Percentiles rank a stretch among this genome's conserved stretches.
phyloP scores from a whole-genome alignment of 805 yeast genomes.

The Schwanniomyces occidentalis region DNA sequence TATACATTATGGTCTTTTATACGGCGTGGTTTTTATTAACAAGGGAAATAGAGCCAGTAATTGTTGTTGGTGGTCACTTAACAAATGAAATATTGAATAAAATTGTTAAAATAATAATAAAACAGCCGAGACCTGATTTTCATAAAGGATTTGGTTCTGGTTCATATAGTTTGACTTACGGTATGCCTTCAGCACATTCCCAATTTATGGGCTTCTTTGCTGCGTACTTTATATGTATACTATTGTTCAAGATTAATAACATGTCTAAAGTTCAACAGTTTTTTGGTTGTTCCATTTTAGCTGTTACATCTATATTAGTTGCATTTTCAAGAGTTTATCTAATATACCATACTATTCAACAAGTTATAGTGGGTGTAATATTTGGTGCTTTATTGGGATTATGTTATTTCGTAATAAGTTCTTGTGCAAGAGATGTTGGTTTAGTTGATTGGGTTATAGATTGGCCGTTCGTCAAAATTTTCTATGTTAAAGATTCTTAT shows the following conservation, averaged over 20 bases:
- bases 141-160: conserved; percentile 46
- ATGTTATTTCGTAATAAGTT: conserved; percentile 52
- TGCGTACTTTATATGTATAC: conserved; percentile 51
- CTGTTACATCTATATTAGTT: conserved; percentile 41
- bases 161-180: conserved; percentile 62
- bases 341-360: conserved; percentile 71
- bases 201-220: conserved; percentile 91
- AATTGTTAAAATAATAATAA: conserved; percentile 59
- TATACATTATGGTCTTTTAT: conserved; percentile 72
- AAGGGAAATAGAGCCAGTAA: conserved; percentile 81
- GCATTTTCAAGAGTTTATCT: conserved; percentile 74
- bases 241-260: conserved; percentile 41
- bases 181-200: conserved; percentile 97
- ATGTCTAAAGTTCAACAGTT: conserved; percentile 26
- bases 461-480: conserved; percentile 52
- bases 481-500: conserved; percentile 63
- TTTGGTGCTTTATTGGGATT: conserved; percentile 65
- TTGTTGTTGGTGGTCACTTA: conserved; percentile 85
- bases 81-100: conserved; percentile 73
- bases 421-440: conserved; percentile 65
- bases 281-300: conserved; percentile 27
- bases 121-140: conserved; percentile 74
- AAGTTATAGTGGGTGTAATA: conserved; percentile 70
- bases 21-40: conserved; percentile 81
- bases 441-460: conserved; percentile 62